Evolutionary conservation across 2,329 filamentous ascomycete species (phyloP), one percentile per base, ranked within the genome.

Genomic region (Aspergillus arachidicola): DNA sequence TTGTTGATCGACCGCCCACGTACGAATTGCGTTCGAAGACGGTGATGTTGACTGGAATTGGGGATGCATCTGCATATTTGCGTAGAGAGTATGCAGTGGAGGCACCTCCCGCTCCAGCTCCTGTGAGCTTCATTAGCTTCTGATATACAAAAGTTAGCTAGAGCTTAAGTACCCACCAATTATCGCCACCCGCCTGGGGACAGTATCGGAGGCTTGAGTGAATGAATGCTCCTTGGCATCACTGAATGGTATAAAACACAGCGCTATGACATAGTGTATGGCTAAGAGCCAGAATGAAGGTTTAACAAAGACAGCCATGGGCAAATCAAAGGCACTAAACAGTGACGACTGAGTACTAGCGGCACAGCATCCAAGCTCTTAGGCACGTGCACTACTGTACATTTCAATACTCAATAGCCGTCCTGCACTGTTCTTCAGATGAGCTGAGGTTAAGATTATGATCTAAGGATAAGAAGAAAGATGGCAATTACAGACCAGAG

Each of bases 1-100:
- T 98, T 34, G 94, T 91, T 9, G 91, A 91, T 30, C 95, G 91
- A 10, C 95, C 95, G 34, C 95, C 95, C 50, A 98, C 84, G 69
- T 89, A 92, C 36, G 82, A 76, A 19, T 87, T 88, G 69, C 89
- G 90, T 73, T 99, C 95, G 75, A 94, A 97, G 32, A 99, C 83
- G 26, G 93, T 96, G 71, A 98, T 90, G 68, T 96, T 91, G 63
- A 94, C 74, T 2, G 84, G 80, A 21, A 91, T 77, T n/a, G 84
- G 76, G 28, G 81, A 82, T 62, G 86, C 79, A 4, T 86, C 79
- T 26, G 92, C 90, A 76, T 89, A 94, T 72, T 90, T 87, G 45
- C 85, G 84, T 54, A 99, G 83, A 72, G 94, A 88, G 77, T 95
- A 97, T 0, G 95, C 94, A 3, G 93, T 83, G 2, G 94, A 96